Evolutionary conservation across 768 basidiomycete species (phyloP), one percentile per base, ranked within the genome.

Genomic region (Hydnomerulius pinastri): DNA sequence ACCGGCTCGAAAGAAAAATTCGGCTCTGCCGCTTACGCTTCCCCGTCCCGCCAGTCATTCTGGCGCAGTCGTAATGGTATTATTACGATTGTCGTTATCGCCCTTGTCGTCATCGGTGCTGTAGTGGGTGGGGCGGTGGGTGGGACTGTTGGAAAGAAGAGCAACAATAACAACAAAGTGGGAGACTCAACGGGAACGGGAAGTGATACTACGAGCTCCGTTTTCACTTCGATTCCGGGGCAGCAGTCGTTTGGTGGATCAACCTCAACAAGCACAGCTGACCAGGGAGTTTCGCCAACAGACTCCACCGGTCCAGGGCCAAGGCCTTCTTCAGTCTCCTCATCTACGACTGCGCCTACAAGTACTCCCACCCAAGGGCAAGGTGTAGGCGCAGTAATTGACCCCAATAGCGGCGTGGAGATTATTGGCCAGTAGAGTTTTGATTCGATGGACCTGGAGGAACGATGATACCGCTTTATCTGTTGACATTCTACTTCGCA

Each of bases 71-170:
- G 59, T 25, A 76, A 71, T 15, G 79, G 79, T 7, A 66, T 74
- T 6, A 62, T 79, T 32, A 57, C 65, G 46, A 59, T 79, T 15
- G 51, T 64, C 47, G 35, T 80, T 44, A 56, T 68, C 13, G 63
- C 57, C 2, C 24, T 83, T 35, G 57, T 81, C 24, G 52, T 81
- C 43, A 46, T 85, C 36, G 82, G 67, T 1, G 83, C 75, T 1
- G 69, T 78, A 2, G 74, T 85, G 7, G 84, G 82, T 1, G 84
- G 82, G 18, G 82, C 74, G 0, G 83, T 83, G 1, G 84, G 81
- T 18, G 83, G 76, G 10, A 76, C 75, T 3, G 63, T 67, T 0
- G 61, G 65, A 10, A 68, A 72, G 52, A 58, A 64, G 40, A 46
- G 28, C 33, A 53, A 21, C 30, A 23, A 17, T 9, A 21, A 33